Percentiles rank a stretch among this genome's conserved stretches.
Evolutionary conservation across 176 grass and related monocot species (phyloP).

Genomic region (Oryza coarctata): DNA sequence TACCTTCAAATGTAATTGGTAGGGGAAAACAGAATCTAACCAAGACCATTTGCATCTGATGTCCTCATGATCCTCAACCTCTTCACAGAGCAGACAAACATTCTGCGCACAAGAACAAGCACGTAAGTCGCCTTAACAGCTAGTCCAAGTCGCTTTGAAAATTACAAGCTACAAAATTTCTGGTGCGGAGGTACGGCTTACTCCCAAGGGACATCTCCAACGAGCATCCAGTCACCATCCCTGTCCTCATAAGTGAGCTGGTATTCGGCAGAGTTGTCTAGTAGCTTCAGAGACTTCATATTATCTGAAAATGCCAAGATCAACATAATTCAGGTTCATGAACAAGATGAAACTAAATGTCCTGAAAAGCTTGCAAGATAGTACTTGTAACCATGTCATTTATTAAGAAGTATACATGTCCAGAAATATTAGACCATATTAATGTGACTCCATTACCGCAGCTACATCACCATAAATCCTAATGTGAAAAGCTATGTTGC

Average conservation of each 20-base stretch:
- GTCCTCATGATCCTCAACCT: conserved; percentile 79
- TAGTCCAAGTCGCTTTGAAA: not conserved
- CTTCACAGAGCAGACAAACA: conserved; percentile 69
- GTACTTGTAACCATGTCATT: not conserved
- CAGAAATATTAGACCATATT: not conserved
- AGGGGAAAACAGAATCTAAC: conserved; percentile 35
- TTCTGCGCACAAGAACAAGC: conserved; percentile 40
- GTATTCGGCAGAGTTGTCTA: conserved; percentile 60
- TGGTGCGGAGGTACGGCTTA: conserved; percentile 8
- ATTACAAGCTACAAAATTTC: not conserved
- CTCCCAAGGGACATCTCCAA: conserved; percentile 95
- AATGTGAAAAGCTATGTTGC: no score
- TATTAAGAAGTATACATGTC: not conserved
- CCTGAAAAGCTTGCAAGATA: not conserved
- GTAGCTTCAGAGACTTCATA: conserved; percentile 43
- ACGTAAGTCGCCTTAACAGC: conserved; percentile 13
- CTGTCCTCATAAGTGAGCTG: conserved; percentile 86
- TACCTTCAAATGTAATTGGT: not conserved
- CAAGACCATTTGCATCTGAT: conserved; percentile 51
- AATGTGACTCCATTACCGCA: not conserved
- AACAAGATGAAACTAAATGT: not conserved
- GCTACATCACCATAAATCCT: conserved; percentile 22
- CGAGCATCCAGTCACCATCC: conserved; percentile 95
- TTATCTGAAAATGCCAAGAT: conserved; percentile 39
- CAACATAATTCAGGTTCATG: not conserved